Base-by-base conservation (phyloP, 139 green algal genomes). In the Mychonastes homosphaera region DNA sequence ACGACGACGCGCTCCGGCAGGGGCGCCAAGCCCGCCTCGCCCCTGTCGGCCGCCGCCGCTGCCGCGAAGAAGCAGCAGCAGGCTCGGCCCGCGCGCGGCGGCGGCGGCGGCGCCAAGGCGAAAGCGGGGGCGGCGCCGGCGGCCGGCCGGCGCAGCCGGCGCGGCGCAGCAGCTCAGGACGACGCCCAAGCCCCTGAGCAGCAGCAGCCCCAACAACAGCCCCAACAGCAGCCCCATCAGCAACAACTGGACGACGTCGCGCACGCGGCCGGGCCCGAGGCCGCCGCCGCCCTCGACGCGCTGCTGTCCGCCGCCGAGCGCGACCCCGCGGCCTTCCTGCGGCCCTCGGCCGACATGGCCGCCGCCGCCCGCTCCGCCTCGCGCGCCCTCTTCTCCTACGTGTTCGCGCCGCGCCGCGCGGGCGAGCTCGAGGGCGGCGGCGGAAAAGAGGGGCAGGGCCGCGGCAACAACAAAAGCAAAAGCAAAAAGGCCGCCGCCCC, bases 241-340 rank as follows among this genome's bases (percentile, higher is more conserved):
- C 6, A 55, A 30, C 18, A 27, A 15, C 36, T 84, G 32, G 77
- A 84, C 38, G 63, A 58, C 4, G 81, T 84, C 51, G 53, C 24
- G 2, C 52, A 66, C 23, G 32, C n/a, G n/a, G n/a, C n/a, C n/a
- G n/a, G 67, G 36, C 44, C 58, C 2, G 38, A 74, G 3, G 44
- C 72, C 30, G 19, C 32, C 1, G 40, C 27, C 1, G 65, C 67
- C 12, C 29, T 85, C 34, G 47, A 69, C 12, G 45, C 34, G 15
- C 58, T 85, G 16, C 35, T 54, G n/a, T n/a, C n/a, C n/a, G 44
- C 49, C 0, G 39, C 57, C 1, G 59, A 73, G 32, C 45, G 52
- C 1, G 58, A 77, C 56, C 76, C 80, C 6, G 65, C 60, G 6
- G 75, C 72, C 1, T 80, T 89, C 27, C 56, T 90, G 47, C 74